Conservation (phyloP, 1,139 yeast genomes). For the Diutina rugosa region DNA sequence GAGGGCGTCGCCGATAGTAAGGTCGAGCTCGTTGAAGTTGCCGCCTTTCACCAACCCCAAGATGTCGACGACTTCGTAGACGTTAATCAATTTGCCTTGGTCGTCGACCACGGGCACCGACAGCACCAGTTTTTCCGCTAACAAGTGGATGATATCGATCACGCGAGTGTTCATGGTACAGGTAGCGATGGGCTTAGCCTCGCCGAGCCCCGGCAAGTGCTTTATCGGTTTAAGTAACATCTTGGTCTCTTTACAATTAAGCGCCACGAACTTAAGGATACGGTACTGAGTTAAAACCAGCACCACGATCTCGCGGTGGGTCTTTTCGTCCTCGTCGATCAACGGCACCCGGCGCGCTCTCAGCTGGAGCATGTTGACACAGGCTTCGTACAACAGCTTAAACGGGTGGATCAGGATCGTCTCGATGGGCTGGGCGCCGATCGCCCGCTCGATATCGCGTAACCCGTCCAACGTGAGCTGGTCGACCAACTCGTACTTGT, state of each 20-base stretch:
- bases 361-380: constrained; percentile 80
- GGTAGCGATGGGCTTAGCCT: constrained; percentile 49
- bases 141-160: constrained; percentile 77
- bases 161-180: constrained; percentile 91
- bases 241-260: constrained; percentile 91
- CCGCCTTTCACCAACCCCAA: constrained; percentile 91
- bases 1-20: constrained; percentile 93
- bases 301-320: constrained; percentile 88
- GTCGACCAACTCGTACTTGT: constrained; percentile 81
- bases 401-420: constrained; percentile 87
- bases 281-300: constrained; percentile 94
- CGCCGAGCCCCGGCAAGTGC: constrained; percentile 51
- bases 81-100: constrained; percentile 62
- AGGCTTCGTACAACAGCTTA: constrained; percentile 83
- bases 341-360: constrained; percentile 90
- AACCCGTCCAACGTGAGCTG: constrained; percentile 76
- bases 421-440: constrained; percentile 83
- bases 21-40: constrained; percentile 76
- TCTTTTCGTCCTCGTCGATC: constrained; percentile 87
- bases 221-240: constrained; percentile 67
- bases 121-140: constrained; percentile 70
- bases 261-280: constrained; percentile 86
- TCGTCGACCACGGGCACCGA: constrained; percentile 70
- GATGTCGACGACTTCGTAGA: constrained; percentile 94
- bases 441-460: constrained; percentile 72